These are phyloP conservation scores for Candida taoyuanica DNA, from an alignment of 805 yeast species.

Conservation along the genomic window DNA sequence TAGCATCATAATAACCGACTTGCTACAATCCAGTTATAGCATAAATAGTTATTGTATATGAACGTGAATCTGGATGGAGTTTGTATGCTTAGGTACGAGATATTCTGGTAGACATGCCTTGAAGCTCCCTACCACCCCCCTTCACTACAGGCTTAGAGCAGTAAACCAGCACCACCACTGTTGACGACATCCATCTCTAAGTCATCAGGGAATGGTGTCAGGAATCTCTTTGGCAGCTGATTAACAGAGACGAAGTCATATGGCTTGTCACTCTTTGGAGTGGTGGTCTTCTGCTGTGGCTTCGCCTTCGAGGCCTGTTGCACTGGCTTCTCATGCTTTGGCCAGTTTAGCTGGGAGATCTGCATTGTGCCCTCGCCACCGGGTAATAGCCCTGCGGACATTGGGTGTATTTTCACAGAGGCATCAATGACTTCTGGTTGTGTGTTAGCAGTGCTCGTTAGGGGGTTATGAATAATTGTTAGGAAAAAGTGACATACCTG, in stretches of 20 bases:
- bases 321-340: slow-evolving; percentile 17
- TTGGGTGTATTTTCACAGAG: slow-evolving; percentile 35
- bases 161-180: slow-evolving; percentile 68
- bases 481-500: slow-evolving; percentile 35
- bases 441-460: slow-evolving; percentile 30
- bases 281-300: no score
- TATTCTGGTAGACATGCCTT: background rate
- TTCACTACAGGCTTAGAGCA: no score
- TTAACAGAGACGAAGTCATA: slow-evolving; percentile 48
- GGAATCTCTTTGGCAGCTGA: slow-evolving; percentile 70
- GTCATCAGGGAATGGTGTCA: slow-evolving; percentile 58
- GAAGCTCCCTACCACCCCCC: no score
- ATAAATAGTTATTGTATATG: no score
- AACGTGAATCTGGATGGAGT: no score
- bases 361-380: slow-evolving; percentile 25
- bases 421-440: slow-evolving; percentile 36
- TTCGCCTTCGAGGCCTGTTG: slow-evolving; percentile 11
- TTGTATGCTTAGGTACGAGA: no score
- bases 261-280: slow-evolving; percentile 46
- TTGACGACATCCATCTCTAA: slow-evolving; percentile 71
- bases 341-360: slow-evolving; percentile 23
- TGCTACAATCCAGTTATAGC: no score
- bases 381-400: slow-evolving; percentile 42
- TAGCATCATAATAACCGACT: no score
- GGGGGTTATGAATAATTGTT: background rate